Percentiles rank a stretch among this genome's conserved stretches.
These are phyloP conservation scores for Vigna angularis DNA, from an alignment of 306 rosid species.

Conservation along the genomic window DNA sequence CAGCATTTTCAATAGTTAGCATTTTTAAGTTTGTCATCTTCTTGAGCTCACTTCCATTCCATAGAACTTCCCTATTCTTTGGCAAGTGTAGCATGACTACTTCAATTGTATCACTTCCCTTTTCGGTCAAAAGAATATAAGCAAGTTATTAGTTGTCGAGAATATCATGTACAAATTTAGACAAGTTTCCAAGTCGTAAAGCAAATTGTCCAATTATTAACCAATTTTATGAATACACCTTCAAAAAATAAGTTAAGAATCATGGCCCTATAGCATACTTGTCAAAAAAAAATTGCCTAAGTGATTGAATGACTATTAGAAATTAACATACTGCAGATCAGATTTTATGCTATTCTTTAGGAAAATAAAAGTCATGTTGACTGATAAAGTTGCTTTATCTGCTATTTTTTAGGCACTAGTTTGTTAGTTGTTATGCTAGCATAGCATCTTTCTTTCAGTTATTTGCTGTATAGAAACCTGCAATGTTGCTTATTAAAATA, in stretches of 20 bases:
- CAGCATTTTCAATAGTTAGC: not conserved
- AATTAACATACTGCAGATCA: too few species aligned
- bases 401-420: too few species aligned
- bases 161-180: not conserved
- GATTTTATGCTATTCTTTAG: too few species aligned
- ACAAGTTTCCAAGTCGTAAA: conserved; percentile 6
- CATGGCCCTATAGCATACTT: not conserved
- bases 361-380: too few species aligned
- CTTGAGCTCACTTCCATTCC: conserved; percentile 35
- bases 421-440: too few species aligned
- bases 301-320: too few species aligned
- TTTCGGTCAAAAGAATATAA: not conserved
- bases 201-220: not conserved
- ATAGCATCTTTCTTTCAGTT: too few species aligned
- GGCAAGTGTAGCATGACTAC: conserved; percentile 8
- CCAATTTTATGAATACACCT: not conserved
- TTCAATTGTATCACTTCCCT: conserved; percentile 25
- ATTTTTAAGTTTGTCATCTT: conserved; percentile 38
- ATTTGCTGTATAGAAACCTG: too few species aligned
- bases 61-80: conserved; percentile 20
- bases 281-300: not conserved
- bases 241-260: not conserved
- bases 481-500: too few species aligned
- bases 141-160: not conserved
- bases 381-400: too few species aligned